Evolutionary conservation across 176 grass and related monocot species (phyloP).

Genomic region (Pontederia crassipes): DNA sequence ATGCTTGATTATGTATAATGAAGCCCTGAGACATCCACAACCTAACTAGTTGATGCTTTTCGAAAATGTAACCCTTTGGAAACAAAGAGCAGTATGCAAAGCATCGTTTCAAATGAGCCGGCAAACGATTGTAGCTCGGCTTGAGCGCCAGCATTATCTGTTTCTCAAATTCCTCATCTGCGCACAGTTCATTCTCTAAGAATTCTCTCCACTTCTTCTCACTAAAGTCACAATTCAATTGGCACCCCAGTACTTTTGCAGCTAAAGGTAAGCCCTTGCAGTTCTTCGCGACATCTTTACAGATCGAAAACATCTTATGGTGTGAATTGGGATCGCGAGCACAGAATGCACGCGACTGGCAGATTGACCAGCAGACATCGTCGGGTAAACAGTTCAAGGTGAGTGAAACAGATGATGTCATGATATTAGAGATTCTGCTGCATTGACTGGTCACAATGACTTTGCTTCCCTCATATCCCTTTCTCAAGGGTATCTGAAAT

Average conservation of each 20-base stretch:
- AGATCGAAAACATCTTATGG: slow-evolving; percentile 6
- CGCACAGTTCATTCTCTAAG: slow-evolving; percentile 12
- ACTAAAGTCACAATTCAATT: neutral
- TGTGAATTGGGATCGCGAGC: neutral
- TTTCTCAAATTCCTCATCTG: neutral
- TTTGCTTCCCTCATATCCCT: slow-evolving; percentile 14
- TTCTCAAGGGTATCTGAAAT: slow-evolving; percentile 2
- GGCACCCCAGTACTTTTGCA: slow-evolving; percentile 19
- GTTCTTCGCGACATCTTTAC: slow-evolving; percentile 15
- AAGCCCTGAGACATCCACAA: slow-evolving; percentile 21
- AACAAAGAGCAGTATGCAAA: slow-evolving; percentile 26
- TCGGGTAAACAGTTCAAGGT: neutral
- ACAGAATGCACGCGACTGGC: neutral
- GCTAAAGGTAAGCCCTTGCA: slow-evolving; percentile 17
- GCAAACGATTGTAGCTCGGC: slow-evolving; percentile 21
- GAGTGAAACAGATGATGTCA: neutral
- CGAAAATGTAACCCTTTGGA: slow-evolving; percentile 13
- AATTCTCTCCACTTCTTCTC: slow-evolving; percentile 6
- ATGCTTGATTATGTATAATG: neutral
- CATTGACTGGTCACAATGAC: slow-evolving; percentile 7
- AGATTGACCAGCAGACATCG: slow-evolving; percentile 14
- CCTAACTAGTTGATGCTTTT: slow-evolving; percentile 11
- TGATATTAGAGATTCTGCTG: neutral
- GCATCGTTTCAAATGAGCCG: slow-evolving; percentile 18
- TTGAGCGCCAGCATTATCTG: neutral